Base-by-base conservation (phyloP, 2,329 filamentous ascomycete species). In the Chrysoporthe cubensis region DNA sequence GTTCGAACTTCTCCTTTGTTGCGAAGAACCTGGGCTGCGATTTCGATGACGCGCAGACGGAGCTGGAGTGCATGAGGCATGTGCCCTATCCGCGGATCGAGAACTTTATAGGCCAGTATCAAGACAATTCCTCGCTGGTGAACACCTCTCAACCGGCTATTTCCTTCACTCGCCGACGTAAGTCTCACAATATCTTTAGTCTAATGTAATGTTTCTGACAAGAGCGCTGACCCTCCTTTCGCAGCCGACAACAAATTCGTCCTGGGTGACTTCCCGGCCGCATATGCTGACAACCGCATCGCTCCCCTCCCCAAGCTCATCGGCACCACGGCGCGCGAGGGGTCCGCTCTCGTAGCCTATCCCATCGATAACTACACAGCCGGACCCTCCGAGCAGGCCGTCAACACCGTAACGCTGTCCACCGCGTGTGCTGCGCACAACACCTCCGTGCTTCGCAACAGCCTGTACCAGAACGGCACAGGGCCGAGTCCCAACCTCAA, bases 1-100 rank as follows among this genome's bases (percentile, higher is more conserved):
- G 75, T 46, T 66, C 71, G 16, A 72, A 76, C 61, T 77, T 76
- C 66, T 72, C 73, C 18, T 74, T 77, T 63, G 75, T 77, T 3
- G 75, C 76, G 11, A 69, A 72, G 32, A 66, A 69, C 4, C 66
- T 78, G 14, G 75, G 74, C 14, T 77, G 76, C 65, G 69, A 71
- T 44, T 73, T 69, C 54, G 59, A 73, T 11, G 72, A 74, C 42
- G 65, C 72, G 8, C 65, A 67, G 5, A 71, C 71, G 6, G 73
- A 76, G 65, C 62, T 77, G 9, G 71, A 72, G 26, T 77, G 75
- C 59, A 76, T 78, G 75, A 73, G 72, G 3, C 67, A 69, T 14
- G 63, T 76, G 21, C 72, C 73, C 4, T 73, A 70, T 65, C 68
- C 68, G 7, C 66, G 72, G 40, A 75, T 78, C 57, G 70, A 72